Base-by-base conservation (phyloP, 305 asterid genomes). In the Coffea humblotiana region DNA sequence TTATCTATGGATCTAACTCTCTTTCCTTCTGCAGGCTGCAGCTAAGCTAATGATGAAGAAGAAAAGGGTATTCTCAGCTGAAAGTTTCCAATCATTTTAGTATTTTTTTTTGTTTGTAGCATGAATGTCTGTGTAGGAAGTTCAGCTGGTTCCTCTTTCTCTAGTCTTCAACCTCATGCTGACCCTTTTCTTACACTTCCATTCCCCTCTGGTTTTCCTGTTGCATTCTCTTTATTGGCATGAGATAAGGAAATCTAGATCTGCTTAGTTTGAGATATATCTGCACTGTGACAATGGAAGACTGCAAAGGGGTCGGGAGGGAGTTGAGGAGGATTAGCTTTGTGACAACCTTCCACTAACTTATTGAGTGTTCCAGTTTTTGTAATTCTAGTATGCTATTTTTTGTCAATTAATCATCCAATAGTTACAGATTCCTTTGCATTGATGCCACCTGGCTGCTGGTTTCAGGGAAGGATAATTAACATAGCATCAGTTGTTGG, bases 11-110 rank as follows among this genome's bases (percentile, higher is more conserved):
- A 80, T 85, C 82, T 82, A 74, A 77, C 13, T 70, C 75, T 77
- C 43, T 77, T 54, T 63, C 83, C 71, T 65, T 87, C 72, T 88
- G 78, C 92, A 94, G 97, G 98, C 97, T 25, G 98, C 98, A 77
- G 96, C 99, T 63, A 94, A 95, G 85, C 61, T 96, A 66, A 94
- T 96, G 99, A 91, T 92, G 97, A 95, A 87, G 90, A 95, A 95
- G 93, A 95, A 77, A 90, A 94, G 94, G 98, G 98, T 95, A 90
- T 40, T 40, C 45, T 48, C 3, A 3, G 40, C 61, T 48, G 47
- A 18, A 18, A 7, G n/a, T 3, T 23, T 58, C 32, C 14, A 19
- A 58, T 79, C 45, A 2, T 8, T 60, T 21, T 32, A 19, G 7
- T 63, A 32, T 79, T 79, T 25, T 29, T 79, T 48, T 79, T 37